Evolutionary conservation across 306 rosid species (phyloP), one percentile per base, ranked within the genome.

Genomic region (Vigna unguiculata): DNA sequence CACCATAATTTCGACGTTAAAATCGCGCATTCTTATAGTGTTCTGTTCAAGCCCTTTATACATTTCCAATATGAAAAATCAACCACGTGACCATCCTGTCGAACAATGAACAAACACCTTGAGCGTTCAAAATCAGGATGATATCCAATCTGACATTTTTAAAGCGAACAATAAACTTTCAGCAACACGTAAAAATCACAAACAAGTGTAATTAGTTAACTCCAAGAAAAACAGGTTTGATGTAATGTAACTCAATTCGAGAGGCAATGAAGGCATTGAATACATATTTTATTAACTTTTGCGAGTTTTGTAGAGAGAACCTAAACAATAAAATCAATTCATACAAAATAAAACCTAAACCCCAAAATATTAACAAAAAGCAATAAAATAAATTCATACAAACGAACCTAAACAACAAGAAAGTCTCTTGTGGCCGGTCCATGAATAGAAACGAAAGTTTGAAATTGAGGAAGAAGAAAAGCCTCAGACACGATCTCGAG

Each of bases 41-140:
- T 96, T 86, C 90, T 80, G 76, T 92, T 91, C 90, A 96, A 88
- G 72, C 99, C 98, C 87, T 96, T 92, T 63, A 96, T 89, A 81
- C 99, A 96, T 81, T 96, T 96, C 99, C 99, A 96, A 74, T 86
- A 96, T 30, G 99, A 96, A 78, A 96, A 96, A 84, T 96, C 99
- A 38, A 96, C 93, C 59, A 87, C 38, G 80, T 89, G 86, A 65
- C 99, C 98, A 62, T 96, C 96, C 85, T 88, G 87, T 47, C 91
- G 89, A 69, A 81, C 98, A 46, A 96, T 89, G 90, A 96, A 92
- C 87, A 96, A 77, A 71, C 99, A 96, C 59, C 97, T 89, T 40
- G 99, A 92, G 41, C 90, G 86, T 74, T 93, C 90, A 81, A 89
- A 96, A 71, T 91, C 71, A 11, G 99, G 99, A 83, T 96, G 99